Percentiles rank a stretch among this genome's conserved stretches.
Conservation (phyloP, 2,329 filamentous ascomycete genomes). For the Pezicula rhizophila region DNA sequence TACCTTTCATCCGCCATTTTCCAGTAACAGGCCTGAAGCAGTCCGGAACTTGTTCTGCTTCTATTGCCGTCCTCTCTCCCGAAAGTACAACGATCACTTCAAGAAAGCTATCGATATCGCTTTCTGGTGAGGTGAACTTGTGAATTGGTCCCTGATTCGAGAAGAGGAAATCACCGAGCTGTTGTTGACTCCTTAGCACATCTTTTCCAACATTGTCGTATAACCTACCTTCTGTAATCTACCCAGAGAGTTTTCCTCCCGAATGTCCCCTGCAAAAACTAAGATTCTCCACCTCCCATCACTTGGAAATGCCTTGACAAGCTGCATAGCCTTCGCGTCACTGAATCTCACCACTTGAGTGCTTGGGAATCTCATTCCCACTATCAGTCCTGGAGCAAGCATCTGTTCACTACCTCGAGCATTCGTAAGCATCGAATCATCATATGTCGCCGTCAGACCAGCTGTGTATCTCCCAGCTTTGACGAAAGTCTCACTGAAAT, state of each 20-base stretch:
- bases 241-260: conserved; percentile 7
- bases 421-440: conserved; percentile 40
- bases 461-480: conserved; percentile 54
- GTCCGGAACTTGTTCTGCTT: conserved; percentile 46
- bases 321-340: conserved; percentile 51
- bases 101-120: conserved; percentile 48
- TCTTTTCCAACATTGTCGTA: no score
- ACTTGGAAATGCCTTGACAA: conserved; percentile 42
- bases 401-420: conserved; percentile 26
- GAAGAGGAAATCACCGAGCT: conserved; percentile 34
- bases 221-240: no score
- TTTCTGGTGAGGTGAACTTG: conserved; percentile 33
- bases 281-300: conserved; percentile 46
- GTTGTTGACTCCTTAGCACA: neutral
- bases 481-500: conserved; percentile 50
- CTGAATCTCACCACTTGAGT: conserved; percentile 53
- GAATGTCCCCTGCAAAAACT: conserved; percentile 41
- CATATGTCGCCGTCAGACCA: conserved; percentile 51
- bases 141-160: conserved; percentile 36
- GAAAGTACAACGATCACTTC: conserved; percentile 49
- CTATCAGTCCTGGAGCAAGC: conserved; percentile 34
- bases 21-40: conserved; percentile 52
- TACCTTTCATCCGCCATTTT: conserved; percentile 48
- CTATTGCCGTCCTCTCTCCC: conserved; percentile 39
- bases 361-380: conserved; percentile 54